phyloP scores from a whole-genome alignment of 768 basidiomycete genomes.

The Amanita pseudoporphyria region DNA sequence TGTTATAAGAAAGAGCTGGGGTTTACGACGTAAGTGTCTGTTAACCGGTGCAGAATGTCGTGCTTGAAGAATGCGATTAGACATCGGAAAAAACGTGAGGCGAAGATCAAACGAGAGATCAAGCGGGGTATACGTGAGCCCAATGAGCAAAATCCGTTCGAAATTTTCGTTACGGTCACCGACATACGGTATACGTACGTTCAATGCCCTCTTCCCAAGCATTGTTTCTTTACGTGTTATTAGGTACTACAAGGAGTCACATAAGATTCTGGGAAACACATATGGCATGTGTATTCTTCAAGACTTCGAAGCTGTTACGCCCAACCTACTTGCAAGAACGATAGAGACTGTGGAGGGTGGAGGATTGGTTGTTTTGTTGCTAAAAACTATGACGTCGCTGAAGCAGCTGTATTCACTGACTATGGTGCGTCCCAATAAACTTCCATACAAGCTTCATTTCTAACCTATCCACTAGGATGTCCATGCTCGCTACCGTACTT shows the following conservation, averaged over 20 bases:
- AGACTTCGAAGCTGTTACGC: conserved; percentile 97
- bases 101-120: conserved; percentile 92
- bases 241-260: conserved; percentile 94
- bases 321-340: conserved; percentile 91
- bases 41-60: background rate
- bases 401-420: conserved; percentile 91
- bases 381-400: conserved; percentile 93
- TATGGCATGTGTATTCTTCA: conserved; percentile 96
- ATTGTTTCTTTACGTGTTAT: background rate
- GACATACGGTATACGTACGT: conserved; percentile 95
- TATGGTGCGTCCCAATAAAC: conserved; percentile 32
- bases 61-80: conserved; percentile 26
- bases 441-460: background rate
- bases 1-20: conserved; percentile 99
- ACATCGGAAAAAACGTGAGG: conserved; percentile 95
- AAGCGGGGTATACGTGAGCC: conserved; percentile 90
- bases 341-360: conserved; percentile 99
- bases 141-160: conserved; percentile 95
- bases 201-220: background rate
- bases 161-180: conserved; percentile 97
- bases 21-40: conserved; percentile 67
- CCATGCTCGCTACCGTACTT: conserved; percentile 88
- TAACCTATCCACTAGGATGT: conserved; percentile 60
- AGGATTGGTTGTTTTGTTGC: conserved; percentile 74
- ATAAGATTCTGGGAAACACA: conserved; percentile 95